Evolutionary conservation across 1,284 basidiomycete genomes (phyloP).

Genomic region (Ganoderma sinense): DNA sequence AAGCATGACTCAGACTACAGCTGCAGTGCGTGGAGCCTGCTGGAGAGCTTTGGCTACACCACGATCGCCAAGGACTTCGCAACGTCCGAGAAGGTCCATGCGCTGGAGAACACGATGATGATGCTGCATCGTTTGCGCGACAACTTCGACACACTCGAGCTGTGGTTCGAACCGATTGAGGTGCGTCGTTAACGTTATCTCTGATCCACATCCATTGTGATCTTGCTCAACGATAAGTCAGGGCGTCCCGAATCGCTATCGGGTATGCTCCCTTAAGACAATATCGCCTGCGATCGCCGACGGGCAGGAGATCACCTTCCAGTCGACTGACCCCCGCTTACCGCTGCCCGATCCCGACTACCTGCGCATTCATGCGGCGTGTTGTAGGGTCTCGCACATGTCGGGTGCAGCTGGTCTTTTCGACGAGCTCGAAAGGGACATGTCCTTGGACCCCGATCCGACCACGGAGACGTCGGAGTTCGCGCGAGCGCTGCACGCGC

Average conservation of each 20-base stretch:
- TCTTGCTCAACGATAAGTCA: no score
- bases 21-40: no score
- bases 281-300: not conserved
- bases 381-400: not conserved
- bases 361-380: not conserved
- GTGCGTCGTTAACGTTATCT: no score
- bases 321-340: not conserved
- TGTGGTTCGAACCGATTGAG: no score
- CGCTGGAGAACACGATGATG: no score
- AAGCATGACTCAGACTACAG: no score
- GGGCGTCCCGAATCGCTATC: not conserved
- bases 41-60: no score
- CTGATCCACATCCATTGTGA: no score
- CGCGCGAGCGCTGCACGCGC: not conserved
- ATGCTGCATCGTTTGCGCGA: no score
- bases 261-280: not conserved
- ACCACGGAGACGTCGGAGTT: not conserved
- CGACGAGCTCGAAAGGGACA: not conserved
- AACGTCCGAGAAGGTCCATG: no score
- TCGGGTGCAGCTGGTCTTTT: not conserved
- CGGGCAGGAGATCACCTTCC: slow-evolving; percentile 1
- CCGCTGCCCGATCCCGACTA: not conserved
- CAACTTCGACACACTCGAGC: no score
- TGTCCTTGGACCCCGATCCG: not conserved
- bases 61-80: no score